Conservation (phyloP, 495 filamentous ascomycete species). For the Bathelium albidoporum region DNA sequence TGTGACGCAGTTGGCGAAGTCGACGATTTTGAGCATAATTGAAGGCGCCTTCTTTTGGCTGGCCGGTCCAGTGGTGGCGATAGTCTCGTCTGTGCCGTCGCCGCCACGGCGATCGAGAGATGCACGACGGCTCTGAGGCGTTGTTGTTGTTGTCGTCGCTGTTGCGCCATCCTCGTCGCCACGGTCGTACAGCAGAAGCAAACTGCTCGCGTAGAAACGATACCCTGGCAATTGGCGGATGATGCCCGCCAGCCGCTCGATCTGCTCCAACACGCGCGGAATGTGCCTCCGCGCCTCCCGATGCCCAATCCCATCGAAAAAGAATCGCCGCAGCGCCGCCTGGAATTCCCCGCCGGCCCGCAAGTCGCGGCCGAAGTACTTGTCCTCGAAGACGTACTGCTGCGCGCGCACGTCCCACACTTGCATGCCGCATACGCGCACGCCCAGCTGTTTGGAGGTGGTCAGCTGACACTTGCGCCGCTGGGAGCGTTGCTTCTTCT, state of each 20-base stretch:
- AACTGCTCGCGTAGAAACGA: slow-evolving; percentile 89
- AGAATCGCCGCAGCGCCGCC: slow-evolving; percentile 73
- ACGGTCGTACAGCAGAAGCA: slow-evolving; percentile 90
- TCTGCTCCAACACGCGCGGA: slow-evolving; percentile 72
- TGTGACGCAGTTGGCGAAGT: slow-evolving; percentile 96
- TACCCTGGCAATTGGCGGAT: slow-evolving; percentile 71
- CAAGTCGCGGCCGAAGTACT: slow-evolving; percentile 87
- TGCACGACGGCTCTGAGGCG: slow-evolving; percentile 21
- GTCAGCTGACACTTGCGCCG: slow-evolving; percentile 84
- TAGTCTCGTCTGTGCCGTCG: slow-evolving; percentile 38
- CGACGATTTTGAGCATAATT: slow-evolving; percentile 92
- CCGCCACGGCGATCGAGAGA: slow-evolving; percentile 32
- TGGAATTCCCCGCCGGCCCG: slow-evolving; percentile 88
- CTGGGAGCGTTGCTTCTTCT: slow-evolving; percentile 89
- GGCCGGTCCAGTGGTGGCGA: too few species aligned
- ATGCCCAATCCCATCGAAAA: slow-evolving; percentile 82
- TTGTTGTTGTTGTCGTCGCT: neutral
- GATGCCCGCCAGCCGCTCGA: slow-evolving; percentile 70
- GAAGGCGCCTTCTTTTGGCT: slow-evolving; percentile 26
- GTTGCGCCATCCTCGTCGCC: slow-evolving; percentile 32
- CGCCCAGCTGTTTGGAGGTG: slow-evolving; percentile 82
- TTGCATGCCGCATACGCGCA: slow-evolving; percentile 91
- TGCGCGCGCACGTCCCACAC: slow-evolving; percentile 82
- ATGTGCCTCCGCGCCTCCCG: slow-evolving; percentile 72
- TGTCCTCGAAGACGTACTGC: slow-evolving; percentile 83